Conservation (phyloP, 176 grass and related monocot genomes). For the Echinochloa phyllopogon region DNA sequence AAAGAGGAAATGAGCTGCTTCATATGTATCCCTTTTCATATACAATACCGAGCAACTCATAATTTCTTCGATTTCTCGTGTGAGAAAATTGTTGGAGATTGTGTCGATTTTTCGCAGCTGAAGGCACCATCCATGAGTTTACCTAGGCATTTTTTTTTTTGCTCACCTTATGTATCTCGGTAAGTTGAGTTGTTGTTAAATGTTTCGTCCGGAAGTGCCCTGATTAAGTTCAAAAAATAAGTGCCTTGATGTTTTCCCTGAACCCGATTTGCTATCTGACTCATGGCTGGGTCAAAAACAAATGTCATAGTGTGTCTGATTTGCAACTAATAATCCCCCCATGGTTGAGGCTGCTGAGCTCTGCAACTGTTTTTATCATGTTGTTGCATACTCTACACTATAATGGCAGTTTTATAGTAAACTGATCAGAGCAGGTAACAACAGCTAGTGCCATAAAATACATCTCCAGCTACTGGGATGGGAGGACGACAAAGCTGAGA, state of each 20-base stretch:
- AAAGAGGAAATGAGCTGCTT: slow-evolving; percentile 18
- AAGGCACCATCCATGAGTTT: neutral
- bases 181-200: slow-evolving; percentile 20
- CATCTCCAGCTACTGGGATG: slow-evolving; percentile 24
- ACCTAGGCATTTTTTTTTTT: neutral
- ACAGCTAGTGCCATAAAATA: slow-evolving; percentile 47
- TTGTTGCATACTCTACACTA: slow-evolving; percentile 4
- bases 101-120: neutral
- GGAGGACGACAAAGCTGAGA: slow-evolving; percentile 46
- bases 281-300: neutral
- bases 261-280: neutral
- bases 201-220: neutral
- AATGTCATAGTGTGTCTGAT: neutral
- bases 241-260: neutral
- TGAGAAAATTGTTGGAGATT: neutral
- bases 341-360: neutral
- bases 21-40: neutral
- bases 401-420: slow-evolving; percentile 1
- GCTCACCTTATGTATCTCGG: neutral
- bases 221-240: neutral
- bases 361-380: slow-evolving; percentile 25
- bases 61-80: neutral
- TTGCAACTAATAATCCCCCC: neutral
- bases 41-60: neutral
- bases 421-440: slow-evolving; percentile 36